A percentile compares a stretch with the other conserved stretches of the same genome.
Conservation (phyloP, 345 rosid genomes). For the Aurinia saxatilis region DNA sequence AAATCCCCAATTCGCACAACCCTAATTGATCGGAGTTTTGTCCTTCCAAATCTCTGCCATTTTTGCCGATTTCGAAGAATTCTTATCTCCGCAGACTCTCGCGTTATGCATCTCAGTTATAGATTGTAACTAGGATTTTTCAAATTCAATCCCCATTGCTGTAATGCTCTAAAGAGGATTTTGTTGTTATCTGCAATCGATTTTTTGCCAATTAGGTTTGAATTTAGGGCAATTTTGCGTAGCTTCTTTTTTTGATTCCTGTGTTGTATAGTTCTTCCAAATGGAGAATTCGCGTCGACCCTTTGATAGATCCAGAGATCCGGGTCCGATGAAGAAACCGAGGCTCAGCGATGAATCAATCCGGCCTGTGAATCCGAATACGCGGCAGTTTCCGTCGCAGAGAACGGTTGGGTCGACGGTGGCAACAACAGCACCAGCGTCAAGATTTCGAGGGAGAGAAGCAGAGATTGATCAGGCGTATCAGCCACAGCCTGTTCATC, state of each 20-base stretch:
- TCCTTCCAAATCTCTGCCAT: conserved; percentile 28
- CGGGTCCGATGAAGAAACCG: conserved; percentile 50
- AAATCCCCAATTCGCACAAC: conserved; percentile 29
- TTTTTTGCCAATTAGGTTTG: not conserved
- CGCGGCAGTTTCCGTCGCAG: conserved; percentile 39
- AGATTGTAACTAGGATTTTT: conserved; percentile 12
- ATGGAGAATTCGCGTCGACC: conserved; percentile 81
- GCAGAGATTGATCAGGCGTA: conserved; percentile 54
- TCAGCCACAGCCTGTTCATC: conserved; percentile 72
- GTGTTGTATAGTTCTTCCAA: conserved; percentile 25
- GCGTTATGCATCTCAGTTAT: not conserved
- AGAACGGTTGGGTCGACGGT: conserved; percentile 27
- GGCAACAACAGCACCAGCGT: not conserved
- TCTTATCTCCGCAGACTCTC: not conserved
- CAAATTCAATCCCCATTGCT: not conserved
- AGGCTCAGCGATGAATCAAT: conserved; percentile 49
- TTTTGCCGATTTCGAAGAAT: conserved; percentile 15
- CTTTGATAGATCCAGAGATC: conserved; percentile 83
- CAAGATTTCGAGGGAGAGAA: conserved; percentile 35
- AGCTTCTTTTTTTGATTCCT: not conserved
- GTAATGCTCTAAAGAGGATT: conserved; percentile 14
- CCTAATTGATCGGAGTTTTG: conserved; percentile 26
- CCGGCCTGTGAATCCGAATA: conserved; percentile 29
- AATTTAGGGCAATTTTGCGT: conserved; percentile 10
- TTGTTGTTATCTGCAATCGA: conserved; percentile 12